These are phyloP conservation scores for Trichoderma asperelloides DNA, from an alignment of 495 filamentous ascomycete species.

Conservation along the genomic window DNA sequence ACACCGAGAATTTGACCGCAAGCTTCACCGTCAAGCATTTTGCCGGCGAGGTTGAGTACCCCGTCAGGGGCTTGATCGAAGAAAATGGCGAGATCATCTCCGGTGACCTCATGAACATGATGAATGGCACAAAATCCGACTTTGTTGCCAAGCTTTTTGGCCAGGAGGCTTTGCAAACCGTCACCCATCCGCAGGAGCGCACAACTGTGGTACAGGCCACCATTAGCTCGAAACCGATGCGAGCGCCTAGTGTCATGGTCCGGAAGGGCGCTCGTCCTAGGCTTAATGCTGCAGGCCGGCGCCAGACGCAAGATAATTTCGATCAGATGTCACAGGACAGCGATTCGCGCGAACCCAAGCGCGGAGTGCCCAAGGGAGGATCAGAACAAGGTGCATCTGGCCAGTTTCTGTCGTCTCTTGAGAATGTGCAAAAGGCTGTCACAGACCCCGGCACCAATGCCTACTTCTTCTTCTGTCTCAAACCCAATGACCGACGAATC, in stretches of 20 bases:
- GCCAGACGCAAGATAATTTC: slow-evolving; percentile 14
- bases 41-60: slow-evolving; percentile 94
- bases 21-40: slow-evolving; percentile 90
- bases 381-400: slow-evolving; percentile 77
- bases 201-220: slow-evolving; percentile 91
- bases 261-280: slow-evolving; percentile 45
- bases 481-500: slow-evolving; percentile 94
- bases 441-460: slow-evolving; percentile 74
- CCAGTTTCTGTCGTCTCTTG: slow-evolving; percentile 83
- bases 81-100: slow-evolving; percentile 95
- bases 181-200: slow-evolving; percentile 83
- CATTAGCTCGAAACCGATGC: slow-evolving; percentile 85
- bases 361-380: slow-evolving; percentile 26
- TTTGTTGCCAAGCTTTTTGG: slow-evolving; percentile 88
- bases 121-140: slow-evolving; percentile 75
- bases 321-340: slow-evolving; percentile 16
- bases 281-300: slow-evolving; percentile 16
- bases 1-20: slow-evolving; percentile 64
- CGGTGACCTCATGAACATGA: slow-evolving; percentile 90
- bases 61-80: slow-evolving; percentile 73
- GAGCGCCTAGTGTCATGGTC: slow-evolving; percentile 84
- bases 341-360: slow-evolving; percentile 26
- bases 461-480: slow-evolving; percentile 95
- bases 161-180: slow-evolving; percentile 82
- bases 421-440: slow-evolving; percentile 78